Evolutionary conservation across 495 filamentous ascomycete species (phyloP).

Genomic region (Mycothermus thermophilus): DNA sequence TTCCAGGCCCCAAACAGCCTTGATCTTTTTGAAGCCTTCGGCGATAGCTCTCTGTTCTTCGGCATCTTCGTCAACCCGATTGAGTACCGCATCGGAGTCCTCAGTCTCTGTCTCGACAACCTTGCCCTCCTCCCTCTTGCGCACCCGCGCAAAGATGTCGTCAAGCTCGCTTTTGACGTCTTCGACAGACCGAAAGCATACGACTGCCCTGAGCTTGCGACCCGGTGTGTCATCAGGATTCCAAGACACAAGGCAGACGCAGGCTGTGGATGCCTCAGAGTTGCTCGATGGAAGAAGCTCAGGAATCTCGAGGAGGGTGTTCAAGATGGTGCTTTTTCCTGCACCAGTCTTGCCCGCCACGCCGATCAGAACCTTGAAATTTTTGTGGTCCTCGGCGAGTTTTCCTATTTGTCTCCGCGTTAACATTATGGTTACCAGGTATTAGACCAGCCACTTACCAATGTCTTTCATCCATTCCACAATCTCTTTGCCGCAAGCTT

Average conservation of each 20-base stretch:
- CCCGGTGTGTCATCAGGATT: slow-evolving; percentile 6
- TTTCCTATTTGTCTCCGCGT: background rate
- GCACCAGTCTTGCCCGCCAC: slow-evolving; percentile 14
- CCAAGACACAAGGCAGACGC: slow-evolving; percentile 9
- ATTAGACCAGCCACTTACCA: background rate
- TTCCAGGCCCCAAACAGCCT: slow-evolving; percentile 1
- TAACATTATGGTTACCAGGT: background rate
- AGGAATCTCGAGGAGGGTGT: slow-evolving; percentile 7
- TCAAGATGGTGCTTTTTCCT: slow-evolving; percentile 13
- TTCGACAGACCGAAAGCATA: slow-evolving; percentile 7
- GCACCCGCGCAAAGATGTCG: slow-evolving; percentile 1
- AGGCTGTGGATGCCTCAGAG: slow-evolving; percentile 10
- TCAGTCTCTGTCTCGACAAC: too few relatives aligned
- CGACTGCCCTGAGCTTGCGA: slow-evolving; percentile 6
- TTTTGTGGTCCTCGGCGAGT: background rate
- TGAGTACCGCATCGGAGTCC: background rate
- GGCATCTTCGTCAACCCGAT: background rate
- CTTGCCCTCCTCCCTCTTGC: too few relatives aligned
- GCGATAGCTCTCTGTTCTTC: background rate
- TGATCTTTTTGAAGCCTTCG: background rate
- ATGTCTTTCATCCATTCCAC: background rate
- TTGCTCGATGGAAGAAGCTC: slow-evolving; percentile 13
- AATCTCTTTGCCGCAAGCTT: background rate
- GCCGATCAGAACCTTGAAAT: slow-evolving; percentile 11
- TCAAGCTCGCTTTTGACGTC: slow-evolving; percentile 7